These are phyloP conservation scores for Trichomonascaceae sp. DNA, from an alignment of 1,139 yeast species.

Conservation along the genomic window DNA sequence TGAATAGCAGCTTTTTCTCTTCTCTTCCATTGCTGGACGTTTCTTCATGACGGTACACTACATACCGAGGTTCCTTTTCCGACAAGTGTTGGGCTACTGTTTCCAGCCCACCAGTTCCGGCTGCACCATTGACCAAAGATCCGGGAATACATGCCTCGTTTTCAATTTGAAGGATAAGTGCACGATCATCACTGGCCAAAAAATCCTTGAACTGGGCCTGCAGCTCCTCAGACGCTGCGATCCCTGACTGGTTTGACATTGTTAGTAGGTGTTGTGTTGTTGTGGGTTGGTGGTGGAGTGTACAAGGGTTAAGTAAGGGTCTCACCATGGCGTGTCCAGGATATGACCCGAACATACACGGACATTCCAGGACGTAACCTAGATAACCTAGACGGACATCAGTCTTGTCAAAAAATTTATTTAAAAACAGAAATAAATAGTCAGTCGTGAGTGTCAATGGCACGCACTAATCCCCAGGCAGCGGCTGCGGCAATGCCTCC, in stretches of 20 bases:
- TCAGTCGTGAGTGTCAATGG: slow-evolving; percentile 35
- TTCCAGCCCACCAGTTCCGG: slow-evolving; percentile 19
- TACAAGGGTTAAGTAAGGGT: not conserved
- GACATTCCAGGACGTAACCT: too few species aligned
- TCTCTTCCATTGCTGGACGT: too few species aligned
- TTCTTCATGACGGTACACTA: slow-evolving; percentile 42
- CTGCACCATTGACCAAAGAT: slow-evolving; percentile 21
- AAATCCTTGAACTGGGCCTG: slow-evolving; percentile 15
- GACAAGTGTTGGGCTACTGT: slow-evolving; percentile 27
- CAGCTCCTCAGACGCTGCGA: slow-evolving; percentile 14
- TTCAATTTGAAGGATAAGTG: slow-evolving; percentile 18
- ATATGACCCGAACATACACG: too few species aligned
- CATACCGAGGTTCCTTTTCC: slow-evolving; percentile 46
- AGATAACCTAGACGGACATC: too few species aligned
- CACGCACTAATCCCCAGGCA: slow-evolving; percentile 84
- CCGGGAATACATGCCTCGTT: slow-evolving; percentile 17
- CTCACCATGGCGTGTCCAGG: too few species aligned
- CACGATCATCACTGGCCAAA: slow-evolving; percentile 12
- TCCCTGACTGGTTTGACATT: slow-evolving; percentile 25
- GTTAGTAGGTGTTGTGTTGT: not conserved
- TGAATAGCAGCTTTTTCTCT: slow-evolving; percentile 36
- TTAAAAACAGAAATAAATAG: not conserved
- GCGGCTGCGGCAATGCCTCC: slow-evolving; percentile 96
- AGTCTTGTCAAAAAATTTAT: slow-evolving; percentile 1
- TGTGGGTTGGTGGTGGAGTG: not conserved